phyloP scores from a whole-genome alignment of 1,284 basidiomycete species.

The Tremellales sp. region DNA sequence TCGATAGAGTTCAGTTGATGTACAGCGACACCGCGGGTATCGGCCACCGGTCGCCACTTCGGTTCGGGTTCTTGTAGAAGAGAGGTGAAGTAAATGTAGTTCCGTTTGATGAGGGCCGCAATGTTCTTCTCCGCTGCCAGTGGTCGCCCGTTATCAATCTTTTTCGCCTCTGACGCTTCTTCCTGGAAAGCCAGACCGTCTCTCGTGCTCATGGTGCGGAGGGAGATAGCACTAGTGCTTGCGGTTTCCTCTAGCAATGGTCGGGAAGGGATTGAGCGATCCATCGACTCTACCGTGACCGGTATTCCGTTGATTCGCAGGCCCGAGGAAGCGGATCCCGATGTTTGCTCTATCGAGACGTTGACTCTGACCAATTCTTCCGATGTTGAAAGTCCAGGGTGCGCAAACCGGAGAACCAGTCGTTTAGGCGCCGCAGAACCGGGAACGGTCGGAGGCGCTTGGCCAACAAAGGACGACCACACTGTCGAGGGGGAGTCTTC shows the following conservation, averaged over 20 bases:
- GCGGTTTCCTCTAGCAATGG: slow-evolving; percentile 41
- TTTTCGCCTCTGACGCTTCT: slow-evolving; percentile 11
- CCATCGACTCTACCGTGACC: slow-evolving; percentile 58
- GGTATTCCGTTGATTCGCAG: slow-evolving; percentile 79
- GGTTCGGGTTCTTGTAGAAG: slow-evolving; percentile 96
- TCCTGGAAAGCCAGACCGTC: slow-evolving; percentile 18
- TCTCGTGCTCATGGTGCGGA: slow-evolving; percentile 21
- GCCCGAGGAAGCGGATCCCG: slow-evolving; percentile 45
- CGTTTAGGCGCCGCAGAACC: slow-evolving; percentile 54
- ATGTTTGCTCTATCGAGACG: slow-evolving; percentile 72
- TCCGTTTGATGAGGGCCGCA: slow-evolving; percentile 76
- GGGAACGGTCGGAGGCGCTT: slow-evolving; percentile 42
- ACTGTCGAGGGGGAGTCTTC: slow-evolving; percentile 58
- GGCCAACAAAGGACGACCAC: slow-evolving; percentile 68
- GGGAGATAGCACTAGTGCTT: slow-evolving; percentile 38
- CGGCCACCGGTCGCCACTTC: slow-evolving; percentile 85
- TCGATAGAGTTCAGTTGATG: slow-evolving; percentile 97
- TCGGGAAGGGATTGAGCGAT: slow-evolving; percentile 7
- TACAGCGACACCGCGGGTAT: slow-evolving; percentile 82
- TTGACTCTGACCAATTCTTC: slow-evolving; percentile 74
- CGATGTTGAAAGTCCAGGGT: slow-evolving; percentile 56
- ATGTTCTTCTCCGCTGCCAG: slow-evolving; percentile 71
- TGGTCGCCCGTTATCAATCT: slow-evolving; percentile 53
- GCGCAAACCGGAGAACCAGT: slow-evolving; percentile 64
- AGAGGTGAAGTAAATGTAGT: slow-evolving; percentile 96